A percentile compares a stretch with the other conserved stretches of the same genome.
Conservation (phyloP, 257 asterid species). For the Solanum chiquidenum region DNA sequence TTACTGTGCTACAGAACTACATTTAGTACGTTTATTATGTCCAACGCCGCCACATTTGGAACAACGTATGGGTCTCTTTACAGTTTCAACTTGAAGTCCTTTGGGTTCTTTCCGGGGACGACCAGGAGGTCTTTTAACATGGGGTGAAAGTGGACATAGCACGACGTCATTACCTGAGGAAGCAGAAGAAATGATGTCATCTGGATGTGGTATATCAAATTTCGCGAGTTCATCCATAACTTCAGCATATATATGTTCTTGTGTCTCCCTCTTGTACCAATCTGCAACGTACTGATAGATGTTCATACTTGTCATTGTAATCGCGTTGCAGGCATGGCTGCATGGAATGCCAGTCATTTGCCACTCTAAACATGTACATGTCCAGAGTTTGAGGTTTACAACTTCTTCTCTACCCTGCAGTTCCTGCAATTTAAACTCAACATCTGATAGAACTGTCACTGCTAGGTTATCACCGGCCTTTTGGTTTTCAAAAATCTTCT, state of each 20-base stretch:
- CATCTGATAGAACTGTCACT: not conserved
- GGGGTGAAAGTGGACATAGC: not conserved
- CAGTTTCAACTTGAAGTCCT: not conserved
- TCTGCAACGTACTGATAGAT: not conserved
- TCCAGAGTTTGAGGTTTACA: not conserved
- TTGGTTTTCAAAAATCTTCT: not conserved
- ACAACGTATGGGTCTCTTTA: not conserved
- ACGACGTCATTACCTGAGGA: not conserved
- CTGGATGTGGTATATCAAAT: not conserved
- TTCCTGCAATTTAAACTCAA: not conserved
- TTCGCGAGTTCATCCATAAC: not conserved
- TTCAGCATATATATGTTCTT: conserved; percentile 3
- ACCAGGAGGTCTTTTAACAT: not conserved
- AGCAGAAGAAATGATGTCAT: not conserved
- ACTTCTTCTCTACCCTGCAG: not conserved
- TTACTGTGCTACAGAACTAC: not conserved
- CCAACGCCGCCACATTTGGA: not conserved
- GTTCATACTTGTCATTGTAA: not conserved
- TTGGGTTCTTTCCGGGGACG: not conserved
- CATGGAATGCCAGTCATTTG: conserved; percentile 7
- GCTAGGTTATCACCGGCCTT: not conserved
- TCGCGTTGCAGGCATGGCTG: not conserved
- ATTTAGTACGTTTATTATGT: not conserved
- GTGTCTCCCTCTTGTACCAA: conserved; percentile 3
- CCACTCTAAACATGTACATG: conserved; percentile 5